These are phyloP conservation scores for Suhomyces faveliae DNA, from an alignment of 805 yeast genomes.

Conservation along the genomic window DNA sequence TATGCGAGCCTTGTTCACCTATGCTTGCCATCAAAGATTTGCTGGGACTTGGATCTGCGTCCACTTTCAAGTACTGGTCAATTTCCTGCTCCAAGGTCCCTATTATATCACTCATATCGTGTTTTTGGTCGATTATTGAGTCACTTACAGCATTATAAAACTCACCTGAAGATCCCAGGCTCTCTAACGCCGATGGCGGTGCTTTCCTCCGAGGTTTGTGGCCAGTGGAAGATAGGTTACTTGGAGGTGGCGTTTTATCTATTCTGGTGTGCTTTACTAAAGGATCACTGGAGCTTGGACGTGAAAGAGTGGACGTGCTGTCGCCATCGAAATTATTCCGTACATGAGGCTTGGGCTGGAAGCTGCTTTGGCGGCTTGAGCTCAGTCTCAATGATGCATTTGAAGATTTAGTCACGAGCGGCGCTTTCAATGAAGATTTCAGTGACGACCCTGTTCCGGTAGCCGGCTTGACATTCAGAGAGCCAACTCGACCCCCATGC, in stretches of 20 bases:
- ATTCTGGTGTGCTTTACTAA: background rate
- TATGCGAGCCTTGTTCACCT: background rate
- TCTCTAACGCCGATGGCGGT: constrained; percentile 4
- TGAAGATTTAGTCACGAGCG: constrained; percentile 2
- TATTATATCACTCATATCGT: constrained; percentile 20
- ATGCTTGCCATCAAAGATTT: background rate
- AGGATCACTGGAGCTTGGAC: constrained; percentile 1
- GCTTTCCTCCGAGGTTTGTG: constrained; percentile 4
- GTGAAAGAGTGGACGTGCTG: background rate
- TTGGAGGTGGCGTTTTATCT: background rate
- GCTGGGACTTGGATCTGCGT: constrained; percentile 4
- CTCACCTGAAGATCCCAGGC: constrained; percentile 7
- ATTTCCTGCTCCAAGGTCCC: constrained; percentile 24
- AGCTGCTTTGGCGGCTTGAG: background rate
- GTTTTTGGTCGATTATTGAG: background rate
- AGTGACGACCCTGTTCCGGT: background rate
- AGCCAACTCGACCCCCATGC: constrained; percentile 1
- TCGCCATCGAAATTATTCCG: background rate
- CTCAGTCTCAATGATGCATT: constrained; percentile 1
- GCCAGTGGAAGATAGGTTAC: background rate
- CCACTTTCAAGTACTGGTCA: constrained; percentile 16
- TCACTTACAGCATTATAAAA: background rate
- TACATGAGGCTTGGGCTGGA: background rate
- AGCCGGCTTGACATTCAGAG: background rate
- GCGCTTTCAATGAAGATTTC: constrained; percentile 1